Base-by-base conservation (phyloP, 805 yeast species). In the Candida glaebosa region DNA sequence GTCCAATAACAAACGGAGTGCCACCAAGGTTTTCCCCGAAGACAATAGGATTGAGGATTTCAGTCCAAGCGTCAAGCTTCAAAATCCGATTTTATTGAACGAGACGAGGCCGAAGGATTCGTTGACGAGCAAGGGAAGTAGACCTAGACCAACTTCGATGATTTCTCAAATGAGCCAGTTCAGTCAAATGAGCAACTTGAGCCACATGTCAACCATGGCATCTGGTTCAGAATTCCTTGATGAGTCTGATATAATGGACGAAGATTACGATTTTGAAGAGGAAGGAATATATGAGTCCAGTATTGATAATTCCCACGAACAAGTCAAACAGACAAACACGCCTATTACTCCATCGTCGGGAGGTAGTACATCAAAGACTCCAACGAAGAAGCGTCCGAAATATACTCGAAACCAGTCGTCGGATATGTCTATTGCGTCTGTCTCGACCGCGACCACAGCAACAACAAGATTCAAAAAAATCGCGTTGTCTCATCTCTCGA, bases 191-290 rank as follows among this genome's bases (percentile, higher is more conserved):
- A 42, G 38, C 16, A 35, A 35, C 30, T 44, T 62, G 31, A 63
- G 71, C 52, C 75, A 70, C 42, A 50, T 67, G 45, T 68, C 71
- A 6, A 61, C 70, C 14, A 65, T 65, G 66, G 45, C 67, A 52
- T 67, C 73, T 3, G 75, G 66, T 40, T 63, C 68, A 3, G 75
- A 69, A 40, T 48, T 66, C 37, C 46, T 66, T 42, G 71, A 63
- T 31, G 73, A 63, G 34, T 61, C 72, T 2, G 73, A 67, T 41
- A 56, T 60, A 8, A 56, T 59, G 59, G 71, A 58, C 38, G 70
- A 65, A 9, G 65, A 64, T 28, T 61, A 57, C 43, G 60, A 56
- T 36, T 69, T 63, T 30, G 69, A 65, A 34, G 69, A 65, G 26
- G 31, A 28, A 28, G 31, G 31, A 6, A 28, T 6, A 20, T 67